These are phyloP conservation scores for Odontarrhena argentea DNA, from an alignment of 345 rosid genomes.

Conservation along the genomic window DNA sequence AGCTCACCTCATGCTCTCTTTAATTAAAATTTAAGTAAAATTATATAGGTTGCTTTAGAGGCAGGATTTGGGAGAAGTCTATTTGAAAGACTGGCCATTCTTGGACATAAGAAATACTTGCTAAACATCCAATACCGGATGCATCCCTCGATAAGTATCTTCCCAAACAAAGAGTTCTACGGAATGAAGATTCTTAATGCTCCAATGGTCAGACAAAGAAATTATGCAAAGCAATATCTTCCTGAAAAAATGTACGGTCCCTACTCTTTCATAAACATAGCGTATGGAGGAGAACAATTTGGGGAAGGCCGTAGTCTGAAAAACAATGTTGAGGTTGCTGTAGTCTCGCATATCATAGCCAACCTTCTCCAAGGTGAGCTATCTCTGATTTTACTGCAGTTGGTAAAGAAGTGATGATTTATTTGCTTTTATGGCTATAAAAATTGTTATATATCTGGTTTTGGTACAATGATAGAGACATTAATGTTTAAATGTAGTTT, in stretches of 20 bases:
- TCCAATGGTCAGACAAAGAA: constrained; percentile 38
- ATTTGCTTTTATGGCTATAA: constrained; percentile 11
- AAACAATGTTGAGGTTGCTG: constrained; percentile 50
- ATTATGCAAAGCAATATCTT: constrained; percentile 41
- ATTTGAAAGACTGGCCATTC: constrained; percentile 55
- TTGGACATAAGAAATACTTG: constrained; percentile 54
- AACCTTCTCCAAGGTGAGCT: constrained; percentile 45
- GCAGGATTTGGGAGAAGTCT: constrained; percentile 67
- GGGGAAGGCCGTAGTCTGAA: constrained; percentile 38
- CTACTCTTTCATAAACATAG: constrained; percentile 52
- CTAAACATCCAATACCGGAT: constrained; percentile 64
- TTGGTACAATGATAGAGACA: too few relatives aligned
- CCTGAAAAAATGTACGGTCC: constrained; percentile 46
- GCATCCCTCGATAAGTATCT: constrained; percentile 65
- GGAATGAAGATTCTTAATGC: constrained; percentile 48
- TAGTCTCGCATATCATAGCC: constrained; percentile 36
- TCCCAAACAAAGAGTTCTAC: constrained; percentile 60
- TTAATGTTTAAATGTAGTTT: constrained; percentile 35
- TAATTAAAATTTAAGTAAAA: not conserved
- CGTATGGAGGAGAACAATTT: constrained; percentile 36
- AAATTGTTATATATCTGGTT: not conserved
- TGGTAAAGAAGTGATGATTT: constrained; percentile 13
- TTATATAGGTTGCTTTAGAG: constrained; percentile 43
- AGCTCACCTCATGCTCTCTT: not conserved
- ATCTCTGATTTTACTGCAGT: not conserved